phyloP scores from a whole-genome alignment of 192 early-diverging fungal species.

The Pilobolus umbonatus region DNA sequence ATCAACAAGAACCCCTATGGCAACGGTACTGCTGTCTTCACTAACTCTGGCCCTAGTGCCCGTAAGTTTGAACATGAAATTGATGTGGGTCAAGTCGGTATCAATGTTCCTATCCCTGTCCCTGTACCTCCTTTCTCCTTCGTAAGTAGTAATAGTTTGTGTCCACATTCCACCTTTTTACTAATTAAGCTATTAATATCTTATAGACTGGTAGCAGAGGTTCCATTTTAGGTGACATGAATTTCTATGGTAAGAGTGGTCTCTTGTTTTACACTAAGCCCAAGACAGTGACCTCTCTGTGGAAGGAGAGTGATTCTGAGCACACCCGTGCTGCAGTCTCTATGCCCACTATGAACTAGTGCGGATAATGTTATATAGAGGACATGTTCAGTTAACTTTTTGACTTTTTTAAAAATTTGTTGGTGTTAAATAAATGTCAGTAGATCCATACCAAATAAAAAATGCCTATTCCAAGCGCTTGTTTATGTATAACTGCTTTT shows the following conservation, averaged over 20 bases:
- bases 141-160: constrained; percentile 15
- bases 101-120: constrained; percentile 91
- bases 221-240: constrained; percentile 89
- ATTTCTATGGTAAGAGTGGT: constrained; percentile 84
- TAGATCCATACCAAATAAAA: too few species aligned
- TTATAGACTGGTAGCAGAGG: constrained; percentile 74
- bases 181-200: neutral
- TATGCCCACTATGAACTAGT: constrained; percentile 97
- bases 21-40: constrained; percentile 84
- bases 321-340: constrained; percentile 64
- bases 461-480: too few species aligned
- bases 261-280: constrained; percentile 85
- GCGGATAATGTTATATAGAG: too few species aligned
- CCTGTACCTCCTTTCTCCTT: constrained; percentile 97
- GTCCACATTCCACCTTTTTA: neutral
- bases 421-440: too few species aligned
- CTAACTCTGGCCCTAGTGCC: constrained; percentile 82
- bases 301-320: constrained; percentile 82
- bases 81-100: constrained; percentile 90
- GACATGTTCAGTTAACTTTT: too few species aligned
- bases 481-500: too few species aligned
- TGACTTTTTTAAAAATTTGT: too few species aligned
- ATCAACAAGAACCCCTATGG: constrained; percentile 91
- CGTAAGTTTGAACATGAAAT: constrained; percentile 84
- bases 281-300: constrained; percentile 94